Conservation (phyloP, 139 green algal genomes). For the Tetradesmus obliquus region DNA sequence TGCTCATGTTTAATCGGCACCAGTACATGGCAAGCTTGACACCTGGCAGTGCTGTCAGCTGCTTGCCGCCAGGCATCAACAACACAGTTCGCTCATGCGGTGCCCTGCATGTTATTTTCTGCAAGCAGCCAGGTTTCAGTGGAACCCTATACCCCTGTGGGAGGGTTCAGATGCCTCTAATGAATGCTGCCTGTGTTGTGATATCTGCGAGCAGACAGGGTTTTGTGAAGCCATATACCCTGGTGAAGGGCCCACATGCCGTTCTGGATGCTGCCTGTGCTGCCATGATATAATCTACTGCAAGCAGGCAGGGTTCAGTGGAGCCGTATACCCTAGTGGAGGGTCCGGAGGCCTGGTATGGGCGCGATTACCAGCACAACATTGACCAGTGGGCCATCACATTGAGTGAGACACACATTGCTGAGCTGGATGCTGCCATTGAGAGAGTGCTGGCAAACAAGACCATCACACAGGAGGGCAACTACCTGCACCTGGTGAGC, state of each 20-base stretch:
- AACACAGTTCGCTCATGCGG: neutral
- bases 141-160: no score
- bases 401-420: slow-evolving; percentile 38
- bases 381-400: slow-evolving; percentile 40
- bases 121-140: neutral
- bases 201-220: no score
- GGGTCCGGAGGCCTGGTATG: slow-evolving; percentile 53
- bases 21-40: neutral
- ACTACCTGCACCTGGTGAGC: slow-evolving; percentile 37
- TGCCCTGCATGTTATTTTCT: neutral
- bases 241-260: neutral
- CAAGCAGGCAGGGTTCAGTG: slow-evolving; percentile 52
- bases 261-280: neutral
- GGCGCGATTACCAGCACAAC: slow-evolving; percentile 47
- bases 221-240: neutral
- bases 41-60: neutral
- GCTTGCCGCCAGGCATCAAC: neutral
- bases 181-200: no score
- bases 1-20: neutral
- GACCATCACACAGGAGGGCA: slow-evolving; percentile 53
- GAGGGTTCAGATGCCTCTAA: no score
- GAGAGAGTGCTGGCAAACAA: slow-evolving; percentile 32
- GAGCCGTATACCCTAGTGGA: slow-evolving; percentile 59
- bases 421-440: slow-evolving; percentile 58
- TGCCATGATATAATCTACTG: neutral